phyloP scores from a whole-genome alignment of 371 early-diverging fungal species.

The Conidiobolus incongruus region DNA sequence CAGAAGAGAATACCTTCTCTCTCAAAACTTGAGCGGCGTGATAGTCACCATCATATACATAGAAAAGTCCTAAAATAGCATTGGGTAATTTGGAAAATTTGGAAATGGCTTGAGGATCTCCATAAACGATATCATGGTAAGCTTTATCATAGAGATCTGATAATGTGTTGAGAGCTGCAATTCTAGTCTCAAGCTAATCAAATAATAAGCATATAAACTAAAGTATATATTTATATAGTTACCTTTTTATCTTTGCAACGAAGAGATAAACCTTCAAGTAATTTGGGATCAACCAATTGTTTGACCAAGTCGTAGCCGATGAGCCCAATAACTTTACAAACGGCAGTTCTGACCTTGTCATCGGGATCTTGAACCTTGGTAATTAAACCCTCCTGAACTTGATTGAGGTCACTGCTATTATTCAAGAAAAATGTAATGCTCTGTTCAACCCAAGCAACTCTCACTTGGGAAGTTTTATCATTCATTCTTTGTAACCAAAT shows the following conservation, averaged over 20 bases:
- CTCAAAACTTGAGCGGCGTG: constrained; percentile 14
- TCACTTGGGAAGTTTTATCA: constrained; percentile 42
- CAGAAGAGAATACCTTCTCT: constrained; percentile 46
- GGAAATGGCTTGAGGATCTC: background rate
- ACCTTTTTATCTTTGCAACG: constrained; percentile 79
- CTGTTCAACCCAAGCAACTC: constrained; percentile 54
- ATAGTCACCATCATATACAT: background rate
- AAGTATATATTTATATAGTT: constrained; percentile 2
- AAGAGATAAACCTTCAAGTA: constrained; percentile 36
- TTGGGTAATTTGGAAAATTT: background rate
- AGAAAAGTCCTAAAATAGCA: background rate
- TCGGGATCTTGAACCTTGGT: constrained; percentile 73
- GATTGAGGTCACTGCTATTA: background rate
- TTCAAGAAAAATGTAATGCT: constrained; percentile 21
- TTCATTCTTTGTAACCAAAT: constrained; percentile 63
- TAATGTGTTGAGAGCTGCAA: background rate
- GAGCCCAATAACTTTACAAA: constrained; percentile 37
- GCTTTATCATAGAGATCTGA: background rate
- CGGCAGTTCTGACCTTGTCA: constrained; percentile 68
- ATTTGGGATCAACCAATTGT: constrained; percentile 22
- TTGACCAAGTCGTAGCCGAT: constrained; percentile 28
- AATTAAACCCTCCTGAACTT: constrained; percentile 14
- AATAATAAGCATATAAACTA: too few relatives aligned
- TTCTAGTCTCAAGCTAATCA: too few relatives aligned
- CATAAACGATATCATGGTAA: background rate